Base-by-base conservation (phyloP, 176 grass and related monocot species). In the Chrysopogon serrulatus region DNA sequence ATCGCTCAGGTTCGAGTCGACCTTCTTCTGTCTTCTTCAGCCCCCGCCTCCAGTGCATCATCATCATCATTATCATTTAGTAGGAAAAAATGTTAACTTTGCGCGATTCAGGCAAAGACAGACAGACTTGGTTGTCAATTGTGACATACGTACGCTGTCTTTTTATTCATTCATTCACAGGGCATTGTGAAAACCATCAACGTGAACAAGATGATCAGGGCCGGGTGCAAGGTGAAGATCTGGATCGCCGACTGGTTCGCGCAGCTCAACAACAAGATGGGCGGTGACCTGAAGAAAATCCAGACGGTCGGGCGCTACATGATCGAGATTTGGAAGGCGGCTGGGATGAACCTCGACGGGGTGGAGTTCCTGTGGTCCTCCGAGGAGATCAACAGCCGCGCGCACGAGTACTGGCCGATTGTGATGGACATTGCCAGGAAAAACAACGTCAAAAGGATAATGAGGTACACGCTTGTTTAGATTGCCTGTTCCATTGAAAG, bases 241-340 rank as follows among this genome's bases (percentile, higher is more conserved):
- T 98, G 92, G 95, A 91, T 98, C 44, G 95, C 92, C 0, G 95
- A 98, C 59, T 98, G 90, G 95, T 98, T 98, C 41, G 95, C 92
- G 0, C 90, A 98, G 66, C 81, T 98, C 53, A 98, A 98, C 66
- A 95, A 95, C 71, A 98, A 98, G 68, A 98, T 98, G 92, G 92
- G 88, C 0, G 92, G 95, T 10, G 95, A 98, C 82, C 68, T 98
- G 13, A 86, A 89, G 41, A 98, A 93, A 74, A 95, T 98, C 75
- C 83, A 82, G 59, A 95, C 86, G 2, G 80, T 98, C 8, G 95
- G 92, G 8, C 81, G 75, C 42, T 98, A 95, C 78, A 90, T 98
- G 66, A 95, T 98, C 53, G 95, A 98, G 53, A 95, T 98, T 23
- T 95, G 95, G 92, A 98, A 92, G 79, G 92, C 90, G 11, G 78